Evolutionary conservation across 495 filamentous ascomycete genomes (phyloP), one percentile per base, ranked within the genome.

Genomic region (Coniosporium apollinis): DNA sequence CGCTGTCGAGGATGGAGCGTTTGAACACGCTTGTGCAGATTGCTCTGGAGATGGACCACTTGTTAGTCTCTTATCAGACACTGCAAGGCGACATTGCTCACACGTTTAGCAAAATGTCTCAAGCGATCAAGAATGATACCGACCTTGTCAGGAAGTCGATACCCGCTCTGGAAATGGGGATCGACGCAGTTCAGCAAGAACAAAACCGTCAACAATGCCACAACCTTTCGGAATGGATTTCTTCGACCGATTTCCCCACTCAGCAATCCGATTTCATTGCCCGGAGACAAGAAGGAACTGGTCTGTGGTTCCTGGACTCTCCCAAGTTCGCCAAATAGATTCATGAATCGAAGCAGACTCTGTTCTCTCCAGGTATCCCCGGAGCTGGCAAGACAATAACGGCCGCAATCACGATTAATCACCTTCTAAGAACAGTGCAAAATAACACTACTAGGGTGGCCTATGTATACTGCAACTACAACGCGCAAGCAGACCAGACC

Each of bases 381-480:
- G 42, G 45, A 28, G 38, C 48, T 21, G 48, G 48, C 15, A 51
- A 51, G 32, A 49, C 48, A 1, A 34, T 51, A 10, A 36, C 47
- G n/a, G 40, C 48, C 7, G 37, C 54, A n/a, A 50, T 55, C 19
- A 33, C 44, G 8, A 41, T 59, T 6, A 32, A 59, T 18, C 31
- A 57, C 22, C 44, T 60, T 4, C 2, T 14, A 3, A 33, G 37
- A 22, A 26, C 36, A 26, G 28, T 44, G 22, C 7, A 42, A 8
- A 35, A 37, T 15, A 3, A 30, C 3, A 36, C 37, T 13, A 30
- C 57, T 37, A 49, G 50, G 5, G 37, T 68, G 29, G 56, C 56
- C 4, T 62, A 54, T 33, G 5, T 65, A 30, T 68, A 55, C 38
- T 65, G 50, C 43, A 56, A 53, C 32, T 66, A 50, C 38, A 41